Evolutionary conservation across 371 early-diverging fungal species (phyloP).

Genomic region (Syncephalastrum monosporum): DNA sequence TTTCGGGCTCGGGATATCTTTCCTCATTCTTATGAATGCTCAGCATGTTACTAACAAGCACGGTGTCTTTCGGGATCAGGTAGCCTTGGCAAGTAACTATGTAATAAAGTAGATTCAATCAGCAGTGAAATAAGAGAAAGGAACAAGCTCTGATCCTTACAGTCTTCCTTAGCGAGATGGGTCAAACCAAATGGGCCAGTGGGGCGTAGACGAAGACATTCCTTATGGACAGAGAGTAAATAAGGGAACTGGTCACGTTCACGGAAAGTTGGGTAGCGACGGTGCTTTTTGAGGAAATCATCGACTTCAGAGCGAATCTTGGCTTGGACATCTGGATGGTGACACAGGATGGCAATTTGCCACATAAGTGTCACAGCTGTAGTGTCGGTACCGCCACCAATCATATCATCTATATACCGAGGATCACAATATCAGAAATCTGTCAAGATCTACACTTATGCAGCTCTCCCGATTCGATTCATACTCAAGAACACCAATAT

Average conservation of each 20-base stretch:
- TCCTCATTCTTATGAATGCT: slow-evolving; percentile 20
- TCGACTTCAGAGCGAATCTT: slow-evolving; percentile 19
- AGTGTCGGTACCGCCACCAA: slow-evolving; percentile 27
- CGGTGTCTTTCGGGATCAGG: slow-evolving; percentile 35
- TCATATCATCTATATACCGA: slow-evolving; percentile 17
- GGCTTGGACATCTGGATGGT: slow-evolving; percentile 23
- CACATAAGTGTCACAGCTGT: slow-evolving; percentile 16
- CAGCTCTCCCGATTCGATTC: background rate
- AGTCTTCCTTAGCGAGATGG: slow-evolving; percentile 20
- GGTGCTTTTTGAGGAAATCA: slow-evolving; percentile 11
- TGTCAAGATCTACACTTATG: too few relatives aligned
- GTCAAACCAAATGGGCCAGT: slow-evolving; percentile 15
- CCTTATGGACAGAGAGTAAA: slow-evolving; percentile 21
- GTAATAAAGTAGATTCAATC: background rate
- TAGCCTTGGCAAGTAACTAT: slow-evolving; percentile 24
- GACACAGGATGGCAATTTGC: slow-evolving; percentile 16
- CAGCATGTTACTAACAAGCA: slow-evolving; percentile 21
- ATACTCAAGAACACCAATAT: slow-evolving; percentile 15
- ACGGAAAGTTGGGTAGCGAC: slow-evolving; percentile 16
- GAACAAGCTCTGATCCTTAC: slow-evolving; percentile 6
- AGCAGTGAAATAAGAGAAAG: background rate
- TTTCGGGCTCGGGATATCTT: slow-evolving; percentile 10
- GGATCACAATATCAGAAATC: background rate
- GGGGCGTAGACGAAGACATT: slow-evolving; percentile 23
- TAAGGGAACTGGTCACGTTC: slow-evolving; percentile 22